These are phyloP conservation scores for Aaosphaeria arxii DNA, from an alignment of 2,329 filamentous ascomycete species.

Conservation along the genomic window DNA sequence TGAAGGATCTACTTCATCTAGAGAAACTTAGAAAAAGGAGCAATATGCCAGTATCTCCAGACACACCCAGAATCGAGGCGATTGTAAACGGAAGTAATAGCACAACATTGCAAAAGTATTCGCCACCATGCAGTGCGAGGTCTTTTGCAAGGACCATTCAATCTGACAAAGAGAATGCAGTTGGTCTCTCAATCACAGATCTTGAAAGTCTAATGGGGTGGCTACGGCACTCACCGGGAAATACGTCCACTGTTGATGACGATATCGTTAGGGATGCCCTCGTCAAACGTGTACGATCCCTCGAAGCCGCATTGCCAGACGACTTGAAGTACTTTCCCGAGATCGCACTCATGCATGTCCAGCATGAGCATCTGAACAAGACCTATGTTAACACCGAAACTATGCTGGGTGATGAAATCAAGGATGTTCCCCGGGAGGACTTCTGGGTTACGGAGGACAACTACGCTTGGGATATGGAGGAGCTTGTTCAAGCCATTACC, in stretches of 20 bases:
- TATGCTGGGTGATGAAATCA: constrained; percentile 30
- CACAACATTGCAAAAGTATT: background rate
- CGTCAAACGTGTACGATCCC: constrained; percentile 20
- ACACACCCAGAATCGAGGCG: constrained; percentile 14
- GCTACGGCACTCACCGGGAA: constrained; percentile 14
- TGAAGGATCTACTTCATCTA: constrained; percentile 23
- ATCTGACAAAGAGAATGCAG: constrained; percentile 16
- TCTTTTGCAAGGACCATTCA: constrained; percentile 22
- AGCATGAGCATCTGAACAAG: constrained; percentile 31
- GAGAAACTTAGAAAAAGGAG: constrained; percentile 24
- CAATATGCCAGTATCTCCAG: constrained; percentile 13
- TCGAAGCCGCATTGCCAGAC: constrained; percentile 23
- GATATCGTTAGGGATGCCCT: constrained; percentile 24
- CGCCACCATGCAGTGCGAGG: constrained; percentile 15
- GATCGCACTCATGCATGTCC: constrained; percentile 33
- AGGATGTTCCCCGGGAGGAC: constrained; percentile 30
- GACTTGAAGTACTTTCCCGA: constrained; percentile 23
- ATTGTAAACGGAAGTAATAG: constrained; percentile 13
- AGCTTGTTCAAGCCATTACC: constrained; percentile 30
- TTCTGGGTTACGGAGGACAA: constrained; percentile 39
- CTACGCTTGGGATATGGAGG: constrained; percentile 40
- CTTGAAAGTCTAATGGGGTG: constrained; percentile 23
- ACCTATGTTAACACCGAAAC: constrained; percentile 36
- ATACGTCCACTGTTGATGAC: constrained; percentile 8
- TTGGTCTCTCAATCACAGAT: constrained; percentile 17